Percentiles rank a stretch among this genome's conserved stretches.
phyloP scores from a whole-genome alignment of 2,329 filamentous ascomycete genomes.

The Colletotrichum coccodes region DNA sequence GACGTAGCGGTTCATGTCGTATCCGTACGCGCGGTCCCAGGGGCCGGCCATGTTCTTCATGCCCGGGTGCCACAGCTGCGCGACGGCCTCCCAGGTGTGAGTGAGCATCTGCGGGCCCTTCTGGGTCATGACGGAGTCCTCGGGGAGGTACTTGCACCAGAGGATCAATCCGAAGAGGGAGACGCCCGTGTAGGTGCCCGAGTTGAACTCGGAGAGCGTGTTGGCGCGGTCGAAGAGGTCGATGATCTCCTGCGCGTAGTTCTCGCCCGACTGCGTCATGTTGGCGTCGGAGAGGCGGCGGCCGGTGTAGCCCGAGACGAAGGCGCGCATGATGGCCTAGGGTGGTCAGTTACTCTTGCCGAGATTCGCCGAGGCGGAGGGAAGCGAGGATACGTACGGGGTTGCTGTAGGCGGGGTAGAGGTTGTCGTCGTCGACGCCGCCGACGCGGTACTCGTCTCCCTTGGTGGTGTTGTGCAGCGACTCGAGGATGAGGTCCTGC shows the following conservation, averaged over 20 bases:
- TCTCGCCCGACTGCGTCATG: constrained; percentile 67
- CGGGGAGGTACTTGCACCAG: constrained; percentile 68
- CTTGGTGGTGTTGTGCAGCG: constrained; percentile 63
- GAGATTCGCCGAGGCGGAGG: too few relatives aligned
- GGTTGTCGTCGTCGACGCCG: constrained; percentile 67
- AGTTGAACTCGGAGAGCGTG: constrained; percentile 72
- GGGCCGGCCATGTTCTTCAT: constrained; percentile 71
- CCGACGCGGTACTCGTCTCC: constrained; percentile 72
- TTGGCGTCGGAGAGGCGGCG: constrained; percentile 63
- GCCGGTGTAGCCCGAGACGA: constrained; percentile 69
- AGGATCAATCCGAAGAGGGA: constrained; percentile 67
- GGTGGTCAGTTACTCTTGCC: not conserved
- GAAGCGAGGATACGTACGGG: constrained; percentile 50
- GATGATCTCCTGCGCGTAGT: constrained; percentile 64
- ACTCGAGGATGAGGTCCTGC: constrained; percentile 58
- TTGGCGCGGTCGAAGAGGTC: constrained; percentile 64
- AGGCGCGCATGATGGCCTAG: constrained; percentile 68
- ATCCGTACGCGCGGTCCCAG: constrained; percentile 72
- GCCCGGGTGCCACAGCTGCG: constrained; percentile 65
- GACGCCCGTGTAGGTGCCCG: constrained; percentile 71
- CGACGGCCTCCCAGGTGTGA: constrained; percentile 62
- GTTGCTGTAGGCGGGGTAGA: constrained; percentile 72
- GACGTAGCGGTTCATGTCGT: constrained; percentile 71
- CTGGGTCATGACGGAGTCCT: constrained; percentile 62
- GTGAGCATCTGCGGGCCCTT: constrained; percentile 62